phyloP scores from a whole-genome alignment of 495 filamentous ascomycete genomes.

The Amniculicola lignicola region DNA sequence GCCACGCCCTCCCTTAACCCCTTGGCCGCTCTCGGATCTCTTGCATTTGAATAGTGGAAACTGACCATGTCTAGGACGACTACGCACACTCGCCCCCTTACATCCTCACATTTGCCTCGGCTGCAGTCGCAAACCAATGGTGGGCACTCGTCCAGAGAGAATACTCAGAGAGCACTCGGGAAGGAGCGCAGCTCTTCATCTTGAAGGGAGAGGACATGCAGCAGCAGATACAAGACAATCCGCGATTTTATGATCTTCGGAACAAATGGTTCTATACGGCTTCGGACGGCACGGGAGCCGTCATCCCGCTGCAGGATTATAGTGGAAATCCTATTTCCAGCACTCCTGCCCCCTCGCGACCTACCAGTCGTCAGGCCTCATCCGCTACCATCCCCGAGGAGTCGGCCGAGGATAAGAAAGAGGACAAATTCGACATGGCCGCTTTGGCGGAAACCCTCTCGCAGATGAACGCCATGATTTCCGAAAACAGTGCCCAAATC shows the following conservation, averaged over 20 bases:
- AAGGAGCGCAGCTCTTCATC: constrained; percentile 28
- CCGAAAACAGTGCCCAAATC: constrained; percentile 19
- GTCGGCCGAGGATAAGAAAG: constrained; percentile 1
- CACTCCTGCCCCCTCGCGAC: not conserved
- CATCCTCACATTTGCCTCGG: constrained; percentile 22
- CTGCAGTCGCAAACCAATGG: constrained; percentile 21
- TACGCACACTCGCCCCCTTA: constrained; percentile 20
- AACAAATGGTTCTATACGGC: constrained; percentile 28
- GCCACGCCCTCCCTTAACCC: not conserved
- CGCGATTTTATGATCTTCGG: constrained; percentile 9
- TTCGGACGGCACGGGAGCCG: not conserved
- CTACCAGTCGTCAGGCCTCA: not conserved
- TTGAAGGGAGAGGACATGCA: constrained; percentile 29
- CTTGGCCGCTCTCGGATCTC: too few relatives aligned
- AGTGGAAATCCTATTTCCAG: constrained; percentile 6
- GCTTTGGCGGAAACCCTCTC: not conserved
- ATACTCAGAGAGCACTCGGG: constrained; percentile 24
- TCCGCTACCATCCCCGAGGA: not conserved
- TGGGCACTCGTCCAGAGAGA: constrained; percentile 29
- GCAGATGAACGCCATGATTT: constrained; percentile 21
- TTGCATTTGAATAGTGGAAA: not conserved
- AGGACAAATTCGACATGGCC: constrained; percentile 2
- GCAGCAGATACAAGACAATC: constrained; percentile 28
- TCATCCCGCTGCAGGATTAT: constrained; percentile 24
- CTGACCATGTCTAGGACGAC: constrained; percentile 9